A percentile compares a stretch with the other conserved stretches of the same genome.
Conservation (phyloP, 2,329 filamentous ascomycete species). For the Xylariaceae sp. region DNA sequence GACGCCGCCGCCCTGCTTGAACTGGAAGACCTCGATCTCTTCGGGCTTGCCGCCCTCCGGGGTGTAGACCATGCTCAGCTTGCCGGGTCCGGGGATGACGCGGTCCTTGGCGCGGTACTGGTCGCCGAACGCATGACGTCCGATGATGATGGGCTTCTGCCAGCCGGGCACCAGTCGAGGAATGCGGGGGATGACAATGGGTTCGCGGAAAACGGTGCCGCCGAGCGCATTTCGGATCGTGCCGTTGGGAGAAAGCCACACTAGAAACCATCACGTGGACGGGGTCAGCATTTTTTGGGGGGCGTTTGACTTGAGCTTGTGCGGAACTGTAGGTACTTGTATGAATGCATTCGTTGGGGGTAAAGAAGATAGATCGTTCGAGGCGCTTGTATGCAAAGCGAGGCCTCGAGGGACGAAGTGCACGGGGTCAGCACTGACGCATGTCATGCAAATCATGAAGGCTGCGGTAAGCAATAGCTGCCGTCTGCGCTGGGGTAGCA, state of each 20-base stretch:
- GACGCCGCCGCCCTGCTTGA: conserved; percentile 78
- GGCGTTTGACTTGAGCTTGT: no score
- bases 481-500: neutral
- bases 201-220: conserved; percentile 97
- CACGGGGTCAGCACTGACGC: conserved; percentile 10
- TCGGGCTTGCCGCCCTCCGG: conserved; percentile 76
- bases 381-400: neutral
- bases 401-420: conserved; percentile 2
- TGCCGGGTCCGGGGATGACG: conserved; percentile 76
- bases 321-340: neutral
- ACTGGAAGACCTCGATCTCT: conserved; percentile 85
- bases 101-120: conserved; percentile 96
- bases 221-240: conserved; percentile 72
- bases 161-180: conserved; percentile 92
- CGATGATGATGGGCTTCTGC: conserved; percentile 99
- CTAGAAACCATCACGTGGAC: conserved; percentile 37
- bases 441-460: conserved; percentile 22
- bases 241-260: conserved; percentile 98
- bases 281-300: conserved; percentile 10
- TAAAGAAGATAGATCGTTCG: neutral
- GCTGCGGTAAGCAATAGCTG: neutral
- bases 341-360: no score
- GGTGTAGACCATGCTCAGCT: conserved; percentile 91
- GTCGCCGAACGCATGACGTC: conserved; percentile 95
- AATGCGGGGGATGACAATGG: conserved; percentile 91